Percentiles rank a stretch among this genome's conserved stretches.
Evolutionary conservation across 345 rosid species (phyloP).

Genomic region (Aquilaria sinensis): DNA sequence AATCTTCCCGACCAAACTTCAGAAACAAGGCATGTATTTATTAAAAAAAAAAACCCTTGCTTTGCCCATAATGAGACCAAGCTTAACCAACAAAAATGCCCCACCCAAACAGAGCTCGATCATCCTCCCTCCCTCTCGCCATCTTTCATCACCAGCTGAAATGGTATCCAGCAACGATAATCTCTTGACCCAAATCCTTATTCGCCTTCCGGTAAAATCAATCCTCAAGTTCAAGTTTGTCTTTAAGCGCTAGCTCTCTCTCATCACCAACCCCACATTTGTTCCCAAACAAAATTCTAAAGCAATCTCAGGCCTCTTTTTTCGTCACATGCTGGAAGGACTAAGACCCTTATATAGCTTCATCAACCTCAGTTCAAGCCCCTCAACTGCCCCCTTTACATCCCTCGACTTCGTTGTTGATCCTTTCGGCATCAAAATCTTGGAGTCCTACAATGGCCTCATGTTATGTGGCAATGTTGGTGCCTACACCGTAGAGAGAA

Average conservation of each 20-base stretch:
- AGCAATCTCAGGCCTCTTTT: too few species aligned
- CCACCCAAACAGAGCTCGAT: neutral
- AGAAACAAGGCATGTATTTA: too few species aligned
- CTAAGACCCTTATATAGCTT: conserved; percentile 3
- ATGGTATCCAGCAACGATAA: conserved; percentile 13
- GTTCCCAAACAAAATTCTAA: too few species aligned
- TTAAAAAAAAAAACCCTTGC: too few species aligned
- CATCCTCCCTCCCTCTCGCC: neutral
- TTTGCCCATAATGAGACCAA: too few species aligned
- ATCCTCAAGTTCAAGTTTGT: conserved; percentile 23
- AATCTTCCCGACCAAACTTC: too few species aligned
- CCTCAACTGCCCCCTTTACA: neutral
- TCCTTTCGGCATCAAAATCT: conserved; percentile 19
- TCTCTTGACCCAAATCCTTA: conserved; percentile 21
- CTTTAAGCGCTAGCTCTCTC: conserved; percentile 21
- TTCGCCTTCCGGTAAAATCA: conserved; percentile 19
- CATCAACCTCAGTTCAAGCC: neutral
- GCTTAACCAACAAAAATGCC: neutral
- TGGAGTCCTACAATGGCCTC: conserved; percentile 47
- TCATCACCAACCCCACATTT: conserved; percentile 8
- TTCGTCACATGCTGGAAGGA: neutral
- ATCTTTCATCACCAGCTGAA: conserved; percentile 8
- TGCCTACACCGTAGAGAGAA: neutral
- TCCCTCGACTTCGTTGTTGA: conserved; percentile 14
- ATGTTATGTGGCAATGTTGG: conserved; percentile 29